Conservation (phyloP, 23 red algal species). For the Gracilaria caudata region DNA sequence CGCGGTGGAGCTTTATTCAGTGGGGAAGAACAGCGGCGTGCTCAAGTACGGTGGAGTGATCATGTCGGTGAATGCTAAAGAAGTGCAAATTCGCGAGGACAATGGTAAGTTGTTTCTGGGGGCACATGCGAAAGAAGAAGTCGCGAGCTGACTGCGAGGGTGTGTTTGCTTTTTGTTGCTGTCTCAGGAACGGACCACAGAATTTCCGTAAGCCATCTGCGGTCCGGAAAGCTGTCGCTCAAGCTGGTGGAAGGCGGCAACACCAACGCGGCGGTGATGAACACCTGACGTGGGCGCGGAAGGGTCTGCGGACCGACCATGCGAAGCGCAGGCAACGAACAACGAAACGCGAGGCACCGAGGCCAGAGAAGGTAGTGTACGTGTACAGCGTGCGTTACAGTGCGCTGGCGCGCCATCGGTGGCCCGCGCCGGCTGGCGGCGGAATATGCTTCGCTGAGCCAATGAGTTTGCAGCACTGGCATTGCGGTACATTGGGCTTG, state of each 20-base stretch:
- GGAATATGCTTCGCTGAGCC: neutral
- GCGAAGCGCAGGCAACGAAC: too few relatives aligned
- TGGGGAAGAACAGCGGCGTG: neutral
- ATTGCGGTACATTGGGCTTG: neutral
- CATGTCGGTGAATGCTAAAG: constrained; percentile 53
- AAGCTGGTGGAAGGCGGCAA: neutral
- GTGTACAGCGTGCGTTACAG: neutral
- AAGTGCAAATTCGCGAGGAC: constrained; percentile 44
- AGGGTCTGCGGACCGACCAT: too few relatives aligned
- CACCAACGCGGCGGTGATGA: constrained; percentile 1
- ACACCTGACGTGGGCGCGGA: neutral
- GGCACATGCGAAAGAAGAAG: neutral
- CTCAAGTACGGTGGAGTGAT: constrained; percentile 42
- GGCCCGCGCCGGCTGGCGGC: too few relatives aligned
- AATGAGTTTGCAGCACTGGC: neutral
- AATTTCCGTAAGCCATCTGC: constrained; percentile 58
- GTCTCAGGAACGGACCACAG: constrained; percentile 38
- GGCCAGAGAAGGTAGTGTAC: neutral
- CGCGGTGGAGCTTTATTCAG: constrained; percentile 28
- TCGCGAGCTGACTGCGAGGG: neutral
- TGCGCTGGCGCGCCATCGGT: too few relatives aligned
- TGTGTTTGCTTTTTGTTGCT: neutral
- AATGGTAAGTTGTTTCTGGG: constrained; percentile 41
- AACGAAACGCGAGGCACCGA: too few relatives aligned
- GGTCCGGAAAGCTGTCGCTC: constrained; percentile 39